These are phyloP conservation scores for Ogataea minuta DNA, from an alignment of 805 yeast genomes.

Conservation along the genomic window DNA sequence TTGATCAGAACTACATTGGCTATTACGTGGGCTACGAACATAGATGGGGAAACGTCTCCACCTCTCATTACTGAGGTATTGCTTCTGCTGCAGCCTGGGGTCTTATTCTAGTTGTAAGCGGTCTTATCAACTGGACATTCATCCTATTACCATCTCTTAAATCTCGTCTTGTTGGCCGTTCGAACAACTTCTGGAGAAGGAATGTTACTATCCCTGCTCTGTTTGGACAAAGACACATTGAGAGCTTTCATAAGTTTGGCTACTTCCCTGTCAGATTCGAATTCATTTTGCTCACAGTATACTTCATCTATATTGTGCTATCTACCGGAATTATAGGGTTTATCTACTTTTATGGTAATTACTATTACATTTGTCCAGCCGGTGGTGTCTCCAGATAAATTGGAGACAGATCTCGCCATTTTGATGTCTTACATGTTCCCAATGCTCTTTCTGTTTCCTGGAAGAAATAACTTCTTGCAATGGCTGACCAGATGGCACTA, in stretches of 20 bases:
- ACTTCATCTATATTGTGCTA: slow-evolving; percentile 31
- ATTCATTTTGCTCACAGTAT: slow-evolving; percentile 39
- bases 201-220: slow-evolving; percentile 26
- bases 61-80: slow-evolving; percentile 46
- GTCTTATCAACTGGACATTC: slow-evolving; percentile 40
- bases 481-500: slow-evolving; percentile 61
- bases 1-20: slow-evolving; percentile 24
- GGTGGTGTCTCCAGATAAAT: slow-evolving; percentile 34
- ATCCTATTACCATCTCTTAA: slow-evolving; percentile 39
- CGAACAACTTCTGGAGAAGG: slow-evolving; percentile 28
- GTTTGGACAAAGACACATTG: slow-evolving; percentile 22
- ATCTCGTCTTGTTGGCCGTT: slow-evolving; percentile 31
- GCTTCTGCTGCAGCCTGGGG: slow-evolving; percentile 51
- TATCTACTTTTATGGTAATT: slow-evolving; percentile 23
- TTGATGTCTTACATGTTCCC: slow-evolving; percentile 49
- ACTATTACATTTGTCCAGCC: too few species aligned
- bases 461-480: slow-evolving; percentile 60
- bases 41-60: slow-evolving; percentile 37
- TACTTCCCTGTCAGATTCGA: slow-evolving; percentile 56
- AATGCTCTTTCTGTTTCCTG: slow-evolving; percentile 53
- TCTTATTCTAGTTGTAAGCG: slow-evolving; percentile 40
- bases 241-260: slow-evolving; percentile 24
- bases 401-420: slow-evolving; percentile 55
- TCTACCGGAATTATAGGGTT: slow-evolving; percentile 25
- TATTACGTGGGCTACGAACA: slow-evolving; percentile 27